Evolutionary conservation across 1,139 yeast genomes (phyloP).

Genomic region (Tardiomyces depauwii): DNA sequence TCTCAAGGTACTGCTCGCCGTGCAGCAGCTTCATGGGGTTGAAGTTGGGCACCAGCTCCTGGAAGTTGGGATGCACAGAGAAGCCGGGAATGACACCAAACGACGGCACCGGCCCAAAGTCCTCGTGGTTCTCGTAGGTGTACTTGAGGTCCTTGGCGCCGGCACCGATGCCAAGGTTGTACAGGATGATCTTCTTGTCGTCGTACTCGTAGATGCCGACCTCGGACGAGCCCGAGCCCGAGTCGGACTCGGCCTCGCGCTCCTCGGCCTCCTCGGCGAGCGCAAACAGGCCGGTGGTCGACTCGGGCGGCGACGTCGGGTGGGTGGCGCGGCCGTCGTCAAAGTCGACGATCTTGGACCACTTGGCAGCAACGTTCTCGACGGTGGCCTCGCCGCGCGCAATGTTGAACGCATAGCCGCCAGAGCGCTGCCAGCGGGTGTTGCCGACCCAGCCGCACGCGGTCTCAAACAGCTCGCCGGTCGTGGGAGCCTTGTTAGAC

Average conservation of each 20-base stretch:
- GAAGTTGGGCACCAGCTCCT: constrained; percentile 60
- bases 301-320: constrained; percentile 62
- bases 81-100: constrained; percentile 79
- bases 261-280: constrained; percentile 38
- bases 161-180: constrained; percentile 88
- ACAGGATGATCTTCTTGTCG: constrained; percentile 66
- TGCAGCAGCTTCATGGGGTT: constrained; percentile 78
- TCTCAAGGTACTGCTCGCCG: constrained; percentile 88
- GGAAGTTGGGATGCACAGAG: constrained; percentile 41
- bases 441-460: constrained; percentile 95
- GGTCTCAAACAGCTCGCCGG: constrained; percentile 59
- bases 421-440: constrained; percentile 92
- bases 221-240: constrained; percentile 41
- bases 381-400: constrained; percentile 43
- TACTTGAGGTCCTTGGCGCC: constrained; percentile 65
- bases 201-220: constrained; percentile 41
- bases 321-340: constrained; percentile 39
- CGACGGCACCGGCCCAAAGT: constrained; percentile 86
- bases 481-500: constrained; percentile 57
- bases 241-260: constrained; percentile 40
- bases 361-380: constrained; percentile 60
- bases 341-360: constrained; percentile 59
- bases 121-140: constrained; percentile 62
- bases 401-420: constrained; percentile 58
- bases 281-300: constrained; percentile 65